Evolutionary conservation across 1,284 basidiomycete genomes (phyloP).

Genomic region (Chiua sp.): DNA sequence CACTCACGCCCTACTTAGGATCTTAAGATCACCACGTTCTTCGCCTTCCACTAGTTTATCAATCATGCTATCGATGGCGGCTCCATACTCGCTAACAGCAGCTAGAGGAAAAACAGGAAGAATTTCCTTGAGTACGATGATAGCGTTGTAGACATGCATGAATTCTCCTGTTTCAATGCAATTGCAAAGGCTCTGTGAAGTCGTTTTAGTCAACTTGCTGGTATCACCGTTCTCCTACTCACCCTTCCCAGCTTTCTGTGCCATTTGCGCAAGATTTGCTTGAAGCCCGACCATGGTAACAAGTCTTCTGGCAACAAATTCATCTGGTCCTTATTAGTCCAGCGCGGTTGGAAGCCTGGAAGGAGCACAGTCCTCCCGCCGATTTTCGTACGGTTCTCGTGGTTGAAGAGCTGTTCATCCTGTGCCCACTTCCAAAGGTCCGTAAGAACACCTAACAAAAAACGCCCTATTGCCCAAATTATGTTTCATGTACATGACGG

Average conservation of each 20-base stretch:
- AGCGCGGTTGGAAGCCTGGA: conserved; percentile 68
- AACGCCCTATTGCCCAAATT: conserved; percentile 63
- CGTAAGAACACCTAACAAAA: conserved; percentile 78
- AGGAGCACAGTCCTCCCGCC: conserved; percentile 67
- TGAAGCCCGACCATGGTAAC: conserved; percentile 74
- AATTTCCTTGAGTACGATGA: conserved; percentile 89
- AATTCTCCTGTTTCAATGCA: conserved; percentile 82
- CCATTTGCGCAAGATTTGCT: conserved; percentile 80
- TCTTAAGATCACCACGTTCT: conserved; percentile 82
- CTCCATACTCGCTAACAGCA: conserved; percentile 59
- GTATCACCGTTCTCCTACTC: conserved; percentile 7
- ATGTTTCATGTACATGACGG: not conserved
- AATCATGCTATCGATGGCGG: conserved; percentile 66
- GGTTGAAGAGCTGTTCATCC: conserved; percentile 67
- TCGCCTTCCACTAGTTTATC: conserved; percentile 75
- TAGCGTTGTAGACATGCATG: conserved; percentile 94
- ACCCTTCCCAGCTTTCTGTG: conserved; percentile 76
- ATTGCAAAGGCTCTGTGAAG: conserved; percentile 59
- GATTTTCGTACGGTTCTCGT: conserved; percentile 68
- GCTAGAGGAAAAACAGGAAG: conserved; percentile 86
- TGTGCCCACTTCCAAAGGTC: conserved; percentile 82
- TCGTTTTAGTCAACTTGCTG: conserved; percentile 3
- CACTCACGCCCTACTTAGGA: conserved; percentile 77
- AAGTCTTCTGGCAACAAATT: conserved; percentile 57
- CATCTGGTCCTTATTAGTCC: conserved; percentile 49